Percentiles rank a stretch among this genome's conserved stretches.
These are phyloP conservation scores for Laetiporus sulphureus DNA, from an alignment of 1,284 basidiomycete genomes.

Conservation along the genomic window DNA sequence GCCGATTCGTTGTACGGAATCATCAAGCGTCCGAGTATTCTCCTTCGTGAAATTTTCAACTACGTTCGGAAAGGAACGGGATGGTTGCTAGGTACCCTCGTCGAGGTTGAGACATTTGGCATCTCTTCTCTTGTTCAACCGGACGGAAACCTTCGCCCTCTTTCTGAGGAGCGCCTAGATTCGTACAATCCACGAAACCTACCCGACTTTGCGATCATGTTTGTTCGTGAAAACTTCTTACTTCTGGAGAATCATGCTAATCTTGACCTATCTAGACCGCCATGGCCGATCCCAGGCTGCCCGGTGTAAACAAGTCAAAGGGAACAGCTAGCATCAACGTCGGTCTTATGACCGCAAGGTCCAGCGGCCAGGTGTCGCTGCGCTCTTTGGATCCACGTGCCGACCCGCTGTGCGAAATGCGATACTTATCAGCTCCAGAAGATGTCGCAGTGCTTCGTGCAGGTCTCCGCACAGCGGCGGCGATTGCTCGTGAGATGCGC, in stretches of 20 bases:
- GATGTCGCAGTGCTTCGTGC: slow-evolving; percentile 16
- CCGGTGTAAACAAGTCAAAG: background rate
- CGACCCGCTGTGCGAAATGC: slow-evolving; percentile 1
- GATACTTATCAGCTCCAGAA: slow-evolving; percentile 3
- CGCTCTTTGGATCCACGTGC: slow-evolving; percentile 26
- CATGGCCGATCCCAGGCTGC: background rate
- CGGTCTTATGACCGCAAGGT: slow-evolving; percentile 8
- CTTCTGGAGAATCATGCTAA: no score
- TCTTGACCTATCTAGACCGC: no score
- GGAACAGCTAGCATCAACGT: background rate
- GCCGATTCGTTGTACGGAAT: slow-evolving; percentile 17
- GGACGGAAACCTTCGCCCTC: slow-evolving; percentile 13
- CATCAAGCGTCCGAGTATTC: slow-evolving; percentile 7
- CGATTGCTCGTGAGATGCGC: slow-evolving; percentile 22
- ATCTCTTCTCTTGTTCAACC: slow-evolving; percentile 21
- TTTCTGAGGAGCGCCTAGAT: slow-evolving; percentile 14
- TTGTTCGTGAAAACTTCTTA: slow-evolving; percentile 14
- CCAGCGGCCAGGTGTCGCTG: slow-evolving; percentile 26
- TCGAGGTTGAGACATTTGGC: slow-evolving; percentile 22
- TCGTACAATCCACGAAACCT: slow-evolving; percentile 8
- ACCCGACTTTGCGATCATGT: slow-evolving; percentile 31
- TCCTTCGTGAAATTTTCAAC: slow-evolving; percentile 20
- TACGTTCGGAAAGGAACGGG: slow-evolving; percentile 26
- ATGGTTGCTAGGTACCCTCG: slow-evolving; percentile 18
- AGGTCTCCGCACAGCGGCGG: slow-evolving; percentile 15